These are phyloP conservation scores for Phycomyces blakesleeanus DNA, from an alignment of 192 early-diverging fungal genomes.

Conservation along the genomic window DNA sequence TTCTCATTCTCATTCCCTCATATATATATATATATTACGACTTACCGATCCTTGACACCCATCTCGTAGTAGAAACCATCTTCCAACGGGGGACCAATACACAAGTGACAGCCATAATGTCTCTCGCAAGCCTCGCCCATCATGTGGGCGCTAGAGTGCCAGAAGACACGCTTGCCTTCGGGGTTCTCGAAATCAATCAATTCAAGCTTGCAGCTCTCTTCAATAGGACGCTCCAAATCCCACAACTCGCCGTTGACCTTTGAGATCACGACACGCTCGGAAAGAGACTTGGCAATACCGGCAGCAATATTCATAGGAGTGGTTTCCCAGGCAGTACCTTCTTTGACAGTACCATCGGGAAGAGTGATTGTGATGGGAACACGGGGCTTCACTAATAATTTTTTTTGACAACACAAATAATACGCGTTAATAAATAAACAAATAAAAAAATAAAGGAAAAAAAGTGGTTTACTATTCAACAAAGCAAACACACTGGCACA, in stretches of 20 bases:
- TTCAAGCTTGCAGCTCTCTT: slow-evolving; percentile 74
- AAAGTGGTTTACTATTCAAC: no score
- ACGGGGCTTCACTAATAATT: slow-evolving; percentile 55
- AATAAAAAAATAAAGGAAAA: no score
- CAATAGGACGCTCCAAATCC: slow-evolving; percentile 87
- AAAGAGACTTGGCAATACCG: slow-evolving; percentile 83
- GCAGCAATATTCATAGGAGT: slow-evolving; percentile 90
- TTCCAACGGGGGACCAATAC: slow-evolving; percentile 93
- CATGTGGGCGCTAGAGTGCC: slow-evolving; percentile 98
- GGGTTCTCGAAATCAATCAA: slow-evolving; percentile 92
- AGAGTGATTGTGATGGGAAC: slow-evolving; percentile 80
- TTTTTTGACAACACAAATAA: no score
- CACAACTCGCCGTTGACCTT: slow-evolving; percentile 89
- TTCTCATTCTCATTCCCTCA: no score
- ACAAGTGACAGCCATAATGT: slow-evolving; percentile 97
- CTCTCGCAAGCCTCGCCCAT: slow-evolving; percentile 95
- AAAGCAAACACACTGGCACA: no score
- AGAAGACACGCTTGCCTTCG: slow-evolving; percentile 93
- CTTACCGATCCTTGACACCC: slow-evolving; percentile 66
- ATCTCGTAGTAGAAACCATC: slow-evolving; percentile 97
- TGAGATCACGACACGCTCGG: slow-evolving; percentile 88
- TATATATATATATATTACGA: no score
- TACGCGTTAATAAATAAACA: no score
- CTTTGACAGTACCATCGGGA: slow-evolving; percentile 77
- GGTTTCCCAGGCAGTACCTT: slow-evolving; percentile 91